These are phyloP conservation scores for Acer campestre DNA, from an alignment of 345 rosid genomes.

Conservation along the genomic window DNA sequence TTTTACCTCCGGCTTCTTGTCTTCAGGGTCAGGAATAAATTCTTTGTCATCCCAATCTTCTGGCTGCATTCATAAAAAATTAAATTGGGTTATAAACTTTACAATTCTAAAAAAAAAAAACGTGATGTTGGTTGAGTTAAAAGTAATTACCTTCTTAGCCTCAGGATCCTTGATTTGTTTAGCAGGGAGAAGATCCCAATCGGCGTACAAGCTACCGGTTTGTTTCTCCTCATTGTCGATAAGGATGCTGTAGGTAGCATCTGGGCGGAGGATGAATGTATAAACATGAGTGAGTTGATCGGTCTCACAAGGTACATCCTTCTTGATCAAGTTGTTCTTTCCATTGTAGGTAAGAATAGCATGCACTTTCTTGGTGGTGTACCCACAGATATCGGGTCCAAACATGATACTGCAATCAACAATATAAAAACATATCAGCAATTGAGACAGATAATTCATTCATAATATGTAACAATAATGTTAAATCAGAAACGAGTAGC, in stretches of 20 bases:
- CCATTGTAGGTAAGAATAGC: constrained; percentile 87
- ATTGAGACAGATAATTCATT: not conserved
- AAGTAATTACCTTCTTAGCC: constrained; percentile 70
- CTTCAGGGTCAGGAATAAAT: constrained; percentile 92
- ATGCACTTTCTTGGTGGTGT: constrained; percentile 99
- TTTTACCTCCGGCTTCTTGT: constrained; percentile 85
- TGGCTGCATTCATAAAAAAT: constrained; percentile 54
- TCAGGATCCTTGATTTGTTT: constrained; percentile 91
- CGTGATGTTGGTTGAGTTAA: not conserved
- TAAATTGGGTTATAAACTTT: not conserved
- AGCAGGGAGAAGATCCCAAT: constrained; percentile 94
- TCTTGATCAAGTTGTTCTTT: constrained; percentile 85
- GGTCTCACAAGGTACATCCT: constrained; percentile 98
- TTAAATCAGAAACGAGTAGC: not conserved
- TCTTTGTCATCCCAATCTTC: constrained; percentile 99
- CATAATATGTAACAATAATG: not conserved
- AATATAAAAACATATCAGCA: constrained; percentile 13
- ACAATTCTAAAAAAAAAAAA: not conserved
- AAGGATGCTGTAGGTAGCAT: constrained; percentile 91
- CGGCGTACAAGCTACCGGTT: constrained; percentile 85
- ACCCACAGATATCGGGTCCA: constrained; percentile 98
- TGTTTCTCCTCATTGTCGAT: constrained; percentile 93
- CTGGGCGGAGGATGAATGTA: constrained; percentile 88
- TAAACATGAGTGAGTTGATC: constrained; percentile 97
- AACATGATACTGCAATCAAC: constrained; percentile 85